phyloP scores from a whole-genome alignment of 169 alveolate species.

The Fabrea salina region DNA sequence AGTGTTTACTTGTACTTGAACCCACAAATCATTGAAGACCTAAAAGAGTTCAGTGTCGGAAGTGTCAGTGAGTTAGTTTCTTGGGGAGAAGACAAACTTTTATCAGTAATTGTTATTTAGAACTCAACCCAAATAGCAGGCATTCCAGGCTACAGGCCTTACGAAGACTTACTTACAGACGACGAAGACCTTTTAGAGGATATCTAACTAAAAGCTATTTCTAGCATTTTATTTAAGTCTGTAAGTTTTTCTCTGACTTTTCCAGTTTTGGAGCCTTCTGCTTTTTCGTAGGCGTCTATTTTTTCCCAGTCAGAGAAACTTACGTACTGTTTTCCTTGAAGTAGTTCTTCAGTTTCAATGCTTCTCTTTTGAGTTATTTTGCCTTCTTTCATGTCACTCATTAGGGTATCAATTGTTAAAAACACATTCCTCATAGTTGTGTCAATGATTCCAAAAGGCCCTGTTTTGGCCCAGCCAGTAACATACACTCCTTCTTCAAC shows the following conservation, averaged over 20 bases:
- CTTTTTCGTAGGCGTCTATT: constrained; percentile 28
- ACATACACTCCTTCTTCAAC: constrained; percentile 32
- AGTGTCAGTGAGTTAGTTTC: constrained; percentile 20
- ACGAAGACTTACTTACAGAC: constrained; percentile 1
- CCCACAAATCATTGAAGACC: constrained; percentile 20
- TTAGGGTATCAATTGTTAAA: constrained; percentile 33
- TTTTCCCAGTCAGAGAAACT: constrained; percentile 39
- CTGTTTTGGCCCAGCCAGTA: constrained; percentile 62
- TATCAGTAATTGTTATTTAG: neutral
- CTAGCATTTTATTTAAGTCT: constrained; percentile 34
- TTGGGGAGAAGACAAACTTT: constrained; percentile 33
- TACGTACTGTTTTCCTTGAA: constrained; percentile 7
- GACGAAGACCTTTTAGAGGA: too few species aligned
- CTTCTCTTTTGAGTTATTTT: neutral
- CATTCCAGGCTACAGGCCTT: neutral
- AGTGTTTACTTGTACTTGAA: neutral
- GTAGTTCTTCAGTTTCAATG: neutral
- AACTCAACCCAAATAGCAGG: constrained; percentile 31
- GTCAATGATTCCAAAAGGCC: constrained; percentile 61
- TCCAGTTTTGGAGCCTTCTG: constrained; percentile 13
- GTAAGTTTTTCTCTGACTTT: constrained; percentile 39
- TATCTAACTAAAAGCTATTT: constrained; percentile 31
- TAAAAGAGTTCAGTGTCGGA: constrained; percentile 29
- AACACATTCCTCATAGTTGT: constrained; percentile 48
- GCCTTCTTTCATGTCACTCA: constrained; percentile 34